A percentile compares a stretch with the other conserved stretches of the same genome.
phyloP scores from a whole-genome alignment of 371 early-diverging fungal genomes.

The Rhizopus sp. region DNA sequence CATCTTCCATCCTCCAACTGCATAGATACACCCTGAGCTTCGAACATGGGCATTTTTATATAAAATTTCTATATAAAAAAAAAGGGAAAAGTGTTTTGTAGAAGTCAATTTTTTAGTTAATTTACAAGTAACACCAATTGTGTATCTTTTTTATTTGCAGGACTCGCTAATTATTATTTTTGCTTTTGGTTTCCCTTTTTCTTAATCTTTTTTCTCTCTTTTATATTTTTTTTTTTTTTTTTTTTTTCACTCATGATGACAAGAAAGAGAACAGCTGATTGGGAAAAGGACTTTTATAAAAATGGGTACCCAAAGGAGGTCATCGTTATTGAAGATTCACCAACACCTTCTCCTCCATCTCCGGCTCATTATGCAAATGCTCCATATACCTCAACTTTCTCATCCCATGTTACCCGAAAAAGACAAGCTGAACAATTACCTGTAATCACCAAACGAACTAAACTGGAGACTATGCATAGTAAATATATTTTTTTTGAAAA shows the following conservation, averaged over 20 bases:
- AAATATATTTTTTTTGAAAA: too few relatives aligned
- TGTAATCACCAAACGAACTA: too few relatives aligned
- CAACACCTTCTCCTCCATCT: constrained; percentile 27
- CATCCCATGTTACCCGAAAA: too few relatives aligned
- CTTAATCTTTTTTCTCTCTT: background rate
- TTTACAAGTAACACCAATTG: too few relatives aligned
- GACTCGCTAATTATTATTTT: background rate
- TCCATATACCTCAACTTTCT: too few relatives aligned
- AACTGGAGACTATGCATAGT: too few relatives aligned
- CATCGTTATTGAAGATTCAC: constrained; percentile 59
- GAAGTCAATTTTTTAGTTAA: too few relatives aligned
- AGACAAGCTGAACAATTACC: too few relatives aligned
- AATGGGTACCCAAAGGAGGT: constrained; percentile 59
- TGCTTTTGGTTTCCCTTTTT: background rate
- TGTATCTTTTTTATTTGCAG: too few relatives aligned
- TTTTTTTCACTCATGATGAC: too few relatives aligned
- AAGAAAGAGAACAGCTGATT: constrained; percentile 23
- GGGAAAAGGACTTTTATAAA: constrained; percentile 57
- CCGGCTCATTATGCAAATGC: background rate
- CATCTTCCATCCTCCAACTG: constrained; percentile 46
- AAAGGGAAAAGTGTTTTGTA: background rate
- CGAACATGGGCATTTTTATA: constrained; percentile 15
- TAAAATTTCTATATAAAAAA: constrained; percentile 8
- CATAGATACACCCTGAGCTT: constrained; percentile 28
- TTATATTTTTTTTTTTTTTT: too few relatives aligned